Evolutionary conservation across 192 early-diverging fungal species (phyloP).

Genomic region (Mortierella hygrophila): DNA sequence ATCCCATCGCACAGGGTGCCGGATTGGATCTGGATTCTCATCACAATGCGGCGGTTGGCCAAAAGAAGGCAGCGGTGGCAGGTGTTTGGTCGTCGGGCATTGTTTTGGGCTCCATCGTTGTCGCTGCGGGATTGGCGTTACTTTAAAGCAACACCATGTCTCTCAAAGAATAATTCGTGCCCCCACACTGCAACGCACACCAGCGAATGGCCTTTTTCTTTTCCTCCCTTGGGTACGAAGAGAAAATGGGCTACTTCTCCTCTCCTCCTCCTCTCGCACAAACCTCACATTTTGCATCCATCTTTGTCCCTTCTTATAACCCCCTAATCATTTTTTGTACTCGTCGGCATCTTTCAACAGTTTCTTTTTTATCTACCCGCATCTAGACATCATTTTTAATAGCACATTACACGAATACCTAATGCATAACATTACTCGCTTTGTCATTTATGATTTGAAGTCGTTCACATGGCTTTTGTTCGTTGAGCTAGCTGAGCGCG

Average conservation of each 20-base stretch:
- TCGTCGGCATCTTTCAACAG: conserved; percentile 1
- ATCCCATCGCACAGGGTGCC: neutral
- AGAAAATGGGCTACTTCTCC: neutral
- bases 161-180: neutral
- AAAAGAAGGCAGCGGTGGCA: neutral
- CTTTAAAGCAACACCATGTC: neutral
- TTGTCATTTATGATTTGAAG: neutral
- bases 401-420: no score
- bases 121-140: neutral
- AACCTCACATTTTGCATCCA: neutral
- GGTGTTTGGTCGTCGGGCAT: neutral
- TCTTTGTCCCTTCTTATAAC: neutral
- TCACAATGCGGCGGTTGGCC: neutral
- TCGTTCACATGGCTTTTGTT: neutral
- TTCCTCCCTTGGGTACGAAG: neutral
- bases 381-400: conserved; percentile 4
- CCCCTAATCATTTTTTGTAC: neutral
- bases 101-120: neutral
- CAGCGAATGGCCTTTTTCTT: neutral
- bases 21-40: neutral
- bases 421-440: neutral
- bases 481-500: neutral
- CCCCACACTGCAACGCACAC: neutral
- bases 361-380: neutral
- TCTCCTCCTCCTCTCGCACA: neutral